A percentile compares a stretch with the other conserved stretches of the same genome.
These are phyloP conservation scores for Aspergillus thermomutatus DNA, from an alignment of 2,329 filamentous ascomycete species.

Conservation along the genomic window DNA sequence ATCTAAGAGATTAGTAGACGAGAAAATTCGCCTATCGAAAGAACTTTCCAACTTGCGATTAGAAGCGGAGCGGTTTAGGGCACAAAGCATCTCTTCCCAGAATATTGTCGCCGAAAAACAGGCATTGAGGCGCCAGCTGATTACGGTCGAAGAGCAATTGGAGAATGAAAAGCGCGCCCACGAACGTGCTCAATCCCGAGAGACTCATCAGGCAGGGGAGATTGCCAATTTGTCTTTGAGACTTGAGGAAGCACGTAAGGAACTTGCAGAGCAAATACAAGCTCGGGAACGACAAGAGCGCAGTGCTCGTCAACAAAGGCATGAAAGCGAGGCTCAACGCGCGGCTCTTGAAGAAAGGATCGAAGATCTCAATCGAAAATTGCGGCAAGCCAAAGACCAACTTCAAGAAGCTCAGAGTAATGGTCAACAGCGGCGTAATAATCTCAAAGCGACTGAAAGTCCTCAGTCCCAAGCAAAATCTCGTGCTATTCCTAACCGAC, in stretches of 20 bases:
- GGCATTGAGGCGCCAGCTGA: constrained; percentile 72
- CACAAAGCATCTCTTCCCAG: constrained; percentile 61
- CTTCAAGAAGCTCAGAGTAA: constrained; percentile 63
- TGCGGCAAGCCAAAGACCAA: constrained; percentile 67
- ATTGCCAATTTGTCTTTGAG: constrained; percentile 39
- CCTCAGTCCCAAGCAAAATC: constrained; percentile 34
- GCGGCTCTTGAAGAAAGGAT: constrained; percentile 68
- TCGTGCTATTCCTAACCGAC: constrained; percentile 38
- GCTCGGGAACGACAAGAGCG: constrained; percentile 48
- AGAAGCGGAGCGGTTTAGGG: constrained; percentile 60
- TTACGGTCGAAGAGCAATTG: constrained; percentile 73
- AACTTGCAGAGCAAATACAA: constrained; percentile 50
- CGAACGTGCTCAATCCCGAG: constrained; percentile 51
- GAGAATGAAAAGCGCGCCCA: constrained; percentile 74
- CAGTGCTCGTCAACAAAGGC: constrained; percentile 53
- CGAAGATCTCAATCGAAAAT: constrained; percentile 65
- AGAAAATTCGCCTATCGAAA: constrained; percentile 60
- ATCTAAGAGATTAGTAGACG: constrained; percentile 65
- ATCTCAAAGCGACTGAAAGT: constrained; percentile 25
- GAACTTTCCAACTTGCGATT: constrained; percentile 58
- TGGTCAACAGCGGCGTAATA: constrained; percentile 42
- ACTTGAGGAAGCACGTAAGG: constrained; percentile 47
- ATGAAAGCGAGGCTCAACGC: constrained; percentile 61
- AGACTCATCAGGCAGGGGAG: constrained; percentile 37
- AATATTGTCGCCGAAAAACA: constrained; percentile 74